phyloP scores from a whole-genome alignment of 2,329 filamentous ascomycete species.

The Colletotrichum zoysiae region DNA sequence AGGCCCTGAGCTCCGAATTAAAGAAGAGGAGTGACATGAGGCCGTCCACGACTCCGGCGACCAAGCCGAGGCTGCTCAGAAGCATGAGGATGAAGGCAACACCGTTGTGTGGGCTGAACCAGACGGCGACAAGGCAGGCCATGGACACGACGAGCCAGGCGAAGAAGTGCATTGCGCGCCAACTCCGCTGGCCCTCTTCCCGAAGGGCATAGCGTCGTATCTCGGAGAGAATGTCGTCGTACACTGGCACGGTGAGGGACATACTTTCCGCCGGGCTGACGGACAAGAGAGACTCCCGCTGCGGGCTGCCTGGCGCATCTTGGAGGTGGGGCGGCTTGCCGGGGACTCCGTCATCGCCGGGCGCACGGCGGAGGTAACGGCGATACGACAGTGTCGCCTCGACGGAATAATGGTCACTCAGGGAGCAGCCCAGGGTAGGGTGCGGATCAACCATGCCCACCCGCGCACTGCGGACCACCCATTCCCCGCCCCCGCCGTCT shows the following conservation, averaged over 20 bases:
- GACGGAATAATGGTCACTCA: constrained; percentile 96
- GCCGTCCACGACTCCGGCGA: constrained; percentile 83
- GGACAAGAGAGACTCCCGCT: constrained; percentile 16
- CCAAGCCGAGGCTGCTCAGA: constrained; percentile 81
- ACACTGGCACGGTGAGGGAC: constrained; percentile 45
- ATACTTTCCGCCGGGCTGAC: constrained; percentile 48
- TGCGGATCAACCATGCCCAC: constrained; percentile 88
- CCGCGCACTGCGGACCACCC: constrained; percentile 77
- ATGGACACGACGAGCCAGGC: constrained; percentile 75
- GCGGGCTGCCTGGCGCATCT: constrained; percentile 51
- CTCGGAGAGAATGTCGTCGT: constrained; percentile 79
- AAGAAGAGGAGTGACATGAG: constrained; percentile 90
- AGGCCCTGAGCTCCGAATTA: constrained; percentile 81
- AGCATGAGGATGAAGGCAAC: constrained; percentile 85
- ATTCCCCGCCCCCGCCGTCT: constrained; percentile 54
- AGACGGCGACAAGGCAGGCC: constrained; percentile 83
- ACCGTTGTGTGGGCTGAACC: constrained; percentile 84
- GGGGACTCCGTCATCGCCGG: constrained; percentile 43
- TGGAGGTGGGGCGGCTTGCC: constrained; percentile 56
- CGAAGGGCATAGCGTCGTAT: constrained; percentile 76
- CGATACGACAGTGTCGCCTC: constrained; percentile 78
- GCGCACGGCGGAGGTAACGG: constrained; percentile 48
- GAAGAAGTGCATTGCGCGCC: constrained; percentile 81
- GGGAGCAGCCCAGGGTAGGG: constrained; percentile 82
- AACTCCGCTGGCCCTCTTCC: constrained; percentile 78